A percentile compares a stretch with the other conserved stretches of the same genome.
phyloP scores from a whole-genome alignment of 2,329 filamentous ascomycete genomes.

The Trichoderma endophyticum region DNA sequence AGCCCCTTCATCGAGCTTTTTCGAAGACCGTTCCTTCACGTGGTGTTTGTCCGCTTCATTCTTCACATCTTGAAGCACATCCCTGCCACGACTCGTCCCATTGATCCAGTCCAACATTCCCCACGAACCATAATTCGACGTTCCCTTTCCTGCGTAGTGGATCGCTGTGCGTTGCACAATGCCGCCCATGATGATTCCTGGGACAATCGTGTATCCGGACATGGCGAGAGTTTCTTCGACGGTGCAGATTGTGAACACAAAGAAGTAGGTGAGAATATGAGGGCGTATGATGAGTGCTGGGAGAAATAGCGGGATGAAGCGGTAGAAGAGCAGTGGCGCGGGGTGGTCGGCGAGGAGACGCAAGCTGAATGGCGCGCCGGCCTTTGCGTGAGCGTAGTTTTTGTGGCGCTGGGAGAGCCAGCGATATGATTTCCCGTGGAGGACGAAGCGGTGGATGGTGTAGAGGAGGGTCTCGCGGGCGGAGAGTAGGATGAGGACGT shows the following conservation, averaged over 20 bases:
- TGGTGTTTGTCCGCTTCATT: constrained; percentile 58
- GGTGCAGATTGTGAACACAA: constrained; percentile 61
- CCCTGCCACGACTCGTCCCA: constrained; percentile 52
- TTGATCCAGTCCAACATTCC: constrained; percentile 61
- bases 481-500: constrained; percentile 43
- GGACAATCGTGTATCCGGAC: constrained; percentile 63
- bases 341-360: constrained; percentile 68
- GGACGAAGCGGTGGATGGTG: constrained; percentile 66
- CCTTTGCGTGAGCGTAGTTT: constrained; percentile 50
- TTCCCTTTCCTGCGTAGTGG: constrained; percentile 49
- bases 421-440: constrained; percentile 53
- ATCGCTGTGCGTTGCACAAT: constrained; percentile 41
- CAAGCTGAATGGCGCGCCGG: constrained; percentile 58
- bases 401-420: constrained; percentile 39
- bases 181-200: constrained; percentile 52
- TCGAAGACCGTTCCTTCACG: constrained; percentile 41
- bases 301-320: constrained; percentile 63
- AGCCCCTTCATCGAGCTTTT: constrained; percentile 34
- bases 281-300: constrained; percentile 63
- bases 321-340: constrained; percentile 57
- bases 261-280: constrained; percentile 69
- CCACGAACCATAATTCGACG: constrained; percentile 60
- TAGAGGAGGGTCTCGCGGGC: constrained; percentile 64
- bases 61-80: constrained; percentile 50
- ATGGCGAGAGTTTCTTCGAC: constrained; percentile 64